Percentiles rank a stretch among this genome's conserved stretches.
phyloP scores from a whole-genome alignment of 768 basidiomycete genomes.

The Suillus paluster region DNA sequence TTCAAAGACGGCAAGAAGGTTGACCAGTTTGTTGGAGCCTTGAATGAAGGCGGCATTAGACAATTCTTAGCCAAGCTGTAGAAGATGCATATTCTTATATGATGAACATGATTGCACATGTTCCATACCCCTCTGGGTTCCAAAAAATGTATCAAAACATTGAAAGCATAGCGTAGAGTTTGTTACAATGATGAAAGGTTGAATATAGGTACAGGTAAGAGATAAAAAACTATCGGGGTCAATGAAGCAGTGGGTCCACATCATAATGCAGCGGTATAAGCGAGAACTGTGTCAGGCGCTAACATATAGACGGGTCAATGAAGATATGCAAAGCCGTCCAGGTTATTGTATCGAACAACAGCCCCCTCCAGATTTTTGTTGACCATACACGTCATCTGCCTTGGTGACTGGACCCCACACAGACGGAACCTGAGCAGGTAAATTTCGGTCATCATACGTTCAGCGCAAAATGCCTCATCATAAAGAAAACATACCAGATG shows the following conservation, averaged over 20 bases:
- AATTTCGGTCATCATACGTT: slow-evolving; percentile 18
- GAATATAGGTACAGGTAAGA: slow-evolving; percentile 18
- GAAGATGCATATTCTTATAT: background rate
- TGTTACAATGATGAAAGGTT: slow-evolving; percentile 7
- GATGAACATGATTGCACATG: background rate
- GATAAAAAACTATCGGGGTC: slow-evolving; percentile 4
- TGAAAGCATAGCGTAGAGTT: slow-evolving; percentile 2
- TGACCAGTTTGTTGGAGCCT: slow-evolving; percentile 66
- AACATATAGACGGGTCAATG: slow-evolving; percentile 9
- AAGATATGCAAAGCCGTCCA: background rate
- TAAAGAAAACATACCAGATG: slow-evolving; percentile 52
- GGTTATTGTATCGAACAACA: slow-evolving; percentile 67
- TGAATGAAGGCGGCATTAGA: slow-evolving; percentile 47
- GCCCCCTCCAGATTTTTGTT: slow-evolving; percentile 52
- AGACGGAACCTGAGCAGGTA: slow-evolving; percentile 81
- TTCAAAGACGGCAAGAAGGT: slow-evolving; percentile 67
- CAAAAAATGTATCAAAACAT: slow-evolving; percentile 4
- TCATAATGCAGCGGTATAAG: slow-evolving; percentile 22
- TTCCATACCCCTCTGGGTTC: background rate
- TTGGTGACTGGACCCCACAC: slow-evolving; percentile 97
- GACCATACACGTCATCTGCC: slow-evolving; percentile 91
- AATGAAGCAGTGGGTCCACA: slow-evolving; percentile 16
- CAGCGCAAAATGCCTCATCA: background rate
- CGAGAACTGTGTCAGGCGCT: slow-evolving; percentile 6
- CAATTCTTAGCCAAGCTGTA: slow-evolving; percentile 50